Evolutionary conservation across 2,329 filamentous ascomycete species (phyloP), one percentile per base, ranked within the genome.

Genomic region (Fusarium ambrosium): DNA sequence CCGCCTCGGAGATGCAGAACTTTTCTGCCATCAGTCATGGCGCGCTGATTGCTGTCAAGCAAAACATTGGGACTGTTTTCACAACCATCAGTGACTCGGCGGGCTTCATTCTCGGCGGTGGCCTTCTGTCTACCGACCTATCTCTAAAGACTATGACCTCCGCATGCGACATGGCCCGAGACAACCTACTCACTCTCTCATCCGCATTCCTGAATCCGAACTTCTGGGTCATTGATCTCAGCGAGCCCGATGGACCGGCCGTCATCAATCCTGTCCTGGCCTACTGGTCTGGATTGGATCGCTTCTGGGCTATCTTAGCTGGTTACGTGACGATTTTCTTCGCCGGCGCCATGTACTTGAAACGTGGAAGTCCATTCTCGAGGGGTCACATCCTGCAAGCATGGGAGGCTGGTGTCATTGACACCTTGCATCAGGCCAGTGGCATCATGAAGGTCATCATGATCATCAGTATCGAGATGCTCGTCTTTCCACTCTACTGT

Each of bases 391-490:
- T 88, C 2, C 86, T 89, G 61, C 89, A 90, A 69, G 89, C 90
- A 36, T 90, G 89, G 88, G 95, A 98, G 81, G 93, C 92, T 27
- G 89, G 92, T 9, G 83, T 98, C 48, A 92, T 96, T 27, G 96
- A 98, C 73, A 89, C 92, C 2, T 87, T 99, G 24, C 92, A 95
- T 73, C 97, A 99, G 87, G 97, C 97, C 58, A 97, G 97, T 48
- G 97, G 97, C 16, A 96, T 99, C 11, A 92, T 98, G 87, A 99
- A 99, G 83, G 97, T 99, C 24, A 97, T 99, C 61, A 86, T 98
- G 70, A 98, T 99, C 79, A 99, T 99, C 75, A 97, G 95, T 74
- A 99, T 99, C 78, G 97, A 99, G 85, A 99, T 99, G 97, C 92
- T 99, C 39, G 92, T 95, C 8, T 99, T 99, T 80, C 97, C 97